Percentiles rank a stretch among this genome's conserved stretches.
phyloP scores from a whole-genome alignment of 441 rosid genomes.

The Biscutella laevigata region DNA sequence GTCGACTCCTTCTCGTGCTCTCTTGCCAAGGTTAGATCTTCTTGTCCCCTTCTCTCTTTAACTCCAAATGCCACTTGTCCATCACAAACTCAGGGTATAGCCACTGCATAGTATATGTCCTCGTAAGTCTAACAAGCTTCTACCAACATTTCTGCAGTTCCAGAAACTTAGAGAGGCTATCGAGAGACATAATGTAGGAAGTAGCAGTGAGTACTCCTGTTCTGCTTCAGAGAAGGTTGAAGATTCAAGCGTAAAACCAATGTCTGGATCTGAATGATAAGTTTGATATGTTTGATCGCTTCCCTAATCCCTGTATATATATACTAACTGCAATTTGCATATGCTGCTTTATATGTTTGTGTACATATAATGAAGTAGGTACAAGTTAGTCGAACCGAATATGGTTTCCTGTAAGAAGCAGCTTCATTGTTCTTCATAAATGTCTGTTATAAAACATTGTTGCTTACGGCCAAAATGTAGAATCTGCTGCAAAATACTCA shows the following conservation, averaged over 20 bases:
- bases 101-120: background rate
- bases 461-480: background rate
- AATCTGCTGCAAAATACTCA: background rate
- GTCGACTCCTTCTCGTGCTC: slow-evolving; percentile 88
- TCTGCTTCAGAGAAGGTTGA: slow-evolving; percentile 32
- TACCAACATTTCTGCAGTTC: slow-evolving; percentile 45
- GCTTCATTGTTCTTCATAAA: background rate
- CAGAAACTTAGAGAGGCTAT: slow-evolving; percentile 79
- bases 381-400: background rate
- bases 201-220: slow-evolving; percentile 36
- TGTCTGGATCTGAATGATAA: slow-evolving; percentile 24
- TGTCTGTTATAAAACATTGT: background rate
- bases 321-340: slow-evolving; percentile 1
- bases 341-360: slow-evolving; percentile 2
- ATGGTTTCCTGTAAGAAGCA: slow-evolving; percentile 5
- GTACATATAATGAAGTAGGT: slow-evolving; percentile 13
- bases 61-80: background rate
- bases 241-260: slow-evolving; percentile 37
- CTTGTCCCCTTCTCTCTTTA: background rate
- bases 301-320: background rate
- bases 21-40: slow-evolving; percentile 62
- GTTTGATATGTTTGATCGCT: background rate
- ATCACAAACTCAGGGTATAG: background rate
- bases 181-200: slow-evolving; percentile 38
- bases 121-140: slow-evolving; percentile 1